Evolutionary conservation across 1,139 yeast species (phyloP).

Genomic region (Maudiozyma humilis): DNA sequence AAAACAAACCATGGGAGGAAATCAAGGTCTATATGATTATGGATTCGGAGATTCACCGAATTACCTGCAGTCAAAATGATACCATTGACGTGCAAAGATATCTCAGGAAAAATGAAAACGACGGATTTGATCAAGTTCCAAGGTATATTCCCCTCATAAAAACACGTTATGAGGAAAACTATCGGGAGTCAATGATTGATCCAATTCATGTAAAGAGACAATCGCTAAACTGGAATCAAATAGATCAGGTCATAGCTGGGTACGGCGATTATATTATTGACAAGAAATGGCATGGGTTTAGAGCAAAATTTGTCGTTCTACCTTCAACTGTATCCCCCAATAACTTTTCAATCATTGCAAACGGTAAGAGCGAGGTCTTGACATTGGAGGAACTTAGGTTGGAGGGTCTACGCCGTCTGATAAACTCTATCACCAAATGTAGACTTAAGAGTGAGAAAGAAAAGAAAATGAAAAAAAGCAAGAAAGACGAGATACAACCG

Average conservation of each 20-base stretch:
- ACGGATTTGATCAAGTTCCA: conserved; percentile 28
- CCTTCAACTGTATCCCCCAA: conserved; percentile 66
- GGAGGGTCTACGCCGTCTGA: conserved; percentile 75
- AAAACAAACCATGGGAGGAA: conserved; percentile 13
- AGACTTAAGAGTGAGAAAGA: conserved; percentile 42
- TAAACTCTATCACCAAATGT: conserved; percentile 57
- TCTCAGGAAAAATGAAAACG: conserved; percentile 30
- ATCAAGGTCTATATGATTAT: conserved; percentile 62
- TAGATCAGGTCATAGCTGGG: conserved; percentile 87
- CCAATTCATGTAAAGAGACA: conserved; percentile 46
- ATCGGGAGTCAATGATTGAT: conserved; percentile 51
- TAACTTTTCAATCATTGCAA: conserved; percentile 30
- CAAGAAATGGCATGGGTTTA: conserved; percentile 49
- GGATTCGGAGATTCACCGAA: conserved; percentile 78
- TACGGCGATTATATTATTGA: conserved; percentile 60
- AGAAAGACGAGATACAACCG: conserved; percentile 50
- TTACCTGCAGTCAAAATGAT: conserved; percentile 62
- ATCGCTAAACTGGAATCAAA: conserved; percentile 77
- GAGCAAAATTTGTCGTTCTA: conserved; percentile 73
- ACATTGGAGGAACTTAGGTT: conserved; percentile 77
- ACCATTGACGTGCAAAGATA: conserved; percentile 73
- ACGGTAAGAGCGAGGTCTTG: conserved; percentile 51
- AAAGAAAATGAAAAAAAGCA: conserved; percentile 29
- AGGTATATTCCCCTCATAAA: conserved; percentile 43
- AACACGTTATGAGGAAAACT: conserved; percentile 68